Percentiles rank a stretch among this genome's conserved stretches.
Evolutionary conservation across 441 rosid genomes (phyloP).

Genomic region (Macaranga tanarius): DNA sequence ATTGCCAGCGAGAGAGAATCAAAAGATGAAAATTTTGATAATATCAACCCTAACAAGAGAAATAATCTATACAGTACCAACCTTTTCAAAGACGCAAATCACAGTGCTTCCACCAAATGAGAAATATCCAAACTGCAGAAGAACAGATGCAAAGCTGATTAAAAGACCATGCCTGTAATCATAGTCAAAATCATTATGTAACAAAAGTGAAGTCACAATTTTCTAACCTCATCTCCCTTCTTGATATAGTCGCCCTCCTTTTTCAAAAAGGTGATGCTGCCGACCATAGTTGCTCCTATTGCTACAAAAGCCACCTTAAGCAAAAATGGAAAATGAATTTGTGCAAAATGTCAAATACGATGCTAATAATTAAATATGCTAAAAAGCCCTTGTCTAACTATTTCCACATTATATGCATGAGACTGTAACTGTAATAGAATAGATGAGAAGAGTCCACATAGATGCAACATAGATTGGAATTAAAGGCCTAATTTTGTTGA

Average conservation of each 20-base stretch:
- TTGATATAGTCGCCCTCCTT: slow-evolving; percentile 60
- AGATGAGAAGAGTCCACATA: not conserved
- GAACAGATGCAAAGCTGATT: slow-evolving; percentile 20
- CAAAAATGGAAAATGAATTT: slow-evolving; percentile 4
- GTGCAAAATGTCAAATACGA: not conserved
- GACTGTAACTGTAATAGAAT: not conserved
- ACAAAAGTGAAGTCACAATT: not conserved
- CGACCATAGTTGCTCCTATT: slow-evolving; percentile 97
- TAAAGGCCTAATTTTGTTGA: not conserved
- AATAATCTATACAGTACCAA: slow-evolving; percentile 26
- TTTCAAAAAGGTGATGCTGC: slow-evolving; percentile 71
- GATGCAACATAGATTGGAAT: not conserved
- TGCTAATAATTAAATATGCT: not conserved
- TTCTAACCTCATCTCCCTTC: slow-evolving; percentile 77
- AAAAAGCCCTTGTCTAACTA: no score
- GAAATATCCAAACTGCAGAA: slow-evolving; percentile 79
- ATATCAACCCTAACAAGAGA: not conserved
- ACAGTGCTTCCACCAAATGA: slow-evolving; percentile 98
- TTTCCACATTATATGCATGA: not conserved
- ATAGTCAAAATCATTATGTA: not conserved
- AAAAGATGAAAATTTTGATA: not conserved
- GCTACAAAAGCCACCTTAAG: slow-evolving; percentile 92
- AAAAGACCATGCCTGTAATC: slow-evolving; percentile 13
- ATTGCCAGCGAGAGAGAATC: not conserved
- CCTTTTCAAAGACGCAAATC: slow-evolving; percentile 88